These are phyloP conservation scores for Calonectria montana DNA, from an alignment of 2,329 filamentous ascomycete species.

Conservation along the genomic window DNA sequence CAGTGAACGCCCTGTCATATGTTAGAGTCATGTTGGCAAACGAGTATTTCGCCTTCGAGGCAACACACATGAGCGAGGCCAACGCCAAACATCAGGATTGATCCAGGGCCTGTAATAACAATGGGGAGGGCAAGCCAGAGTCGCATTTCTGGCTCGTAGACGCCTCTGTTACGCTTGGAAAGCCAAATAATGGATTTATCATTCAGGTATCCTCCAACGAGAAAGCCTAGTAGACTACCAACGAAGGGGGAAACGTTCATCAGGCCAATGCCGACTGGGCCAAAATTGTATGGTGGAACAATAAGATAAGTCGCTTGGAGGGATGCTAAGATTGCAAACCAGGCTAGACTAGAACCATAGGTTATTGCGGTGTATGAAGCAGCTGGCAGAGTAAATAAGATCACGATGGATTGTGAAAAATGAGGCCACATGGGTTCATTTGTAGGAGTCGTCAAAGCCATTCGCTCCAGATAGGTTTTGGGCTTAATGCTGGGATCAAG, in stretches of 20 bases:
- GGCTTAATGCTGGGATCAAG: too few relatives aligned
- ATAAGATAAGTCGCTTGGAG: conserved; percentile 39
- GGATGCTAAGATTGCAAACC: conserved; percentile 44
- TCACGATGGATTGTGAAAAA: conserved; percentile 24
- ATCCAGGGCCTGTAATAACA: conserved; percentile 44
- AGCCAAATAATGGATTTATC: conserved; percentile 52
- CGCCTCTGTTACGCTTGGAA: conserved; percentile 50
- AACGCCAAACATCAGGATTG: conserved; percentile 51
- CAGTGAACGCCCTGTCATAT: too few relatives aligned
- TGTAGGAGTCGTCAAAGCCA: conserved; percentile 35
- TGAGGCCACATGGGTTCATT: conserved; percentile 20
- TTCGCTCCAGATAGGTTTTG: conserved; percentile 32
- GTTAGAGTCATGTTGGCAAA: too few relatives aligned
- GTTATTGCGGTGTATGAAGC: conserved; percentile 53
- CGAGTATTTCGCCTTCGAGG: background rate
- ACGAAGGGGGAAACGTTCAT: conserved; percentile 47
- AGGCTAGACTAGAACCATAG: conserved; percentile 52
- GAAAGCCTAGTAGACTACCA: conserved; percentile 49
- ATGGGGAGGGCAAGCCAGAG: conserved; percentile 45
- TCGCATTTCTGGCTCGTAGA: conserved; percentile 57
- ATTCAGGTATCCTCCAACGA: conserved; percentile 51
- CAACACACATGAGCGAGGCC: conserved; percentile 46
- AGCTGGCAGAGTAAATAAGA: conserved; percentile 41
- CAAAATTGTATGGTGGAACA: conserved; percentile 45
- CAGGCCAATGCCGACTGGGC: conserved; percentile 36